A percentile compares a stretch with the other conserved stretches of the same genome.
Conservation (phyloP, 768 basidiomycete genomes). For the Tulasnella sp. region DNA sequence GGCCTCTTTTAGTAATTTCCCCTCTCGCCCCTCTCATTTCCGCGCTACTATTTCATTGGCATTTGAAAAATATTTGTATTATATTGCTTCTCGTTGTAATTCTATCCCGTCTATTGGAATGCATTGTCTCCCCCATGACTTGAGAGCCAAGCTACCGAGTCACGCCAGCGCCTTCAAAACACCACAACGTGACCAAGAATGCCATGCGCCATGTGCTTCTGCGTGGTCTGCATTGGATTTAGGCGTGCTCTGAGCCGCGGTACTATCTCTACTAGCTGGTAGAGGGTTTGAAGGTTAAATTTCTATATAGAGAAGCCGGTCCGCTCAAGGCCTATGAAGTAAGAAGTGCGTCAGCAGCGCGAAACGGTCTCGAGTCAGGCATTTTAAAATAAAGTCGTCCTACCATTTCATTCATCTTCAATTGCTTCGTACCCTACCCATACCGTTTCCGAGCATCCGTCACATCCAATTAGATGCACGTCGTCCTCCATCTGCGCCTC, state of each 20-base stretch:
- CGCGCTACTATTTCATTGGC: background rate
- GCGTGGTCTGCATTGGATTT: no score
- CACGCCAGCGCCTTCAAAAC: no score
- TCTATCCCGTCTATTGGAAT: background rate
- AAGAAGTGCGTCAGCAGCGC: background rate
- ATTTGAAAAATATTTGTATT: background rate
- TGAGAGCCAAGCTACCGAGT: no score
- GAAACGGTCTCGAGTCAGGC: background rate
- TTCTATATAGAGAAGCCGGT: no score
- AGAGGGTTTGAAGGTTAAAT: no score
- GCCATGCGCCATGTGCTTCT: no score
- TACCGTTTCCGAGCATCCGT: slow-evolving; percentile 68
- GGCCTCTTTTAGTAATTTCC: background rate
- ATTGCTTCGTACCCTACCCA: slow-evolving; percentile 76
- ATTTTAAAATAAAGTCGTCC: background rate
- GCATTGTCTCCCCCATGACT: background rate
- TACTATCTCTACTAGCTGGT: no score
- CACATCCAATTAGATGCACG: slow-evolving; percentile 64
- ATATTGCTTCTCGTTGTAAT: background rate
- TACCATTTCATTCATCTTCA: slow-evolving; percentile 25
- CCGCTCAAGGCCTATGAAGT: background rate
- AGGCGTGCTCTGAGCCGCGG: no score
- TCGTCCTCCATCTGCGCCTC: slow-evolving; percentile 57
- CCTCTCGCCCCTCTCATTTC: background rate
- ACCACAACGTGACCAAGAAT: no score